These are phyloP conservation scores for Agrocybe chaxingu DNA, from an alignment of 768 basidiomycete genomes.

Conservation along the genomic window DNA sequence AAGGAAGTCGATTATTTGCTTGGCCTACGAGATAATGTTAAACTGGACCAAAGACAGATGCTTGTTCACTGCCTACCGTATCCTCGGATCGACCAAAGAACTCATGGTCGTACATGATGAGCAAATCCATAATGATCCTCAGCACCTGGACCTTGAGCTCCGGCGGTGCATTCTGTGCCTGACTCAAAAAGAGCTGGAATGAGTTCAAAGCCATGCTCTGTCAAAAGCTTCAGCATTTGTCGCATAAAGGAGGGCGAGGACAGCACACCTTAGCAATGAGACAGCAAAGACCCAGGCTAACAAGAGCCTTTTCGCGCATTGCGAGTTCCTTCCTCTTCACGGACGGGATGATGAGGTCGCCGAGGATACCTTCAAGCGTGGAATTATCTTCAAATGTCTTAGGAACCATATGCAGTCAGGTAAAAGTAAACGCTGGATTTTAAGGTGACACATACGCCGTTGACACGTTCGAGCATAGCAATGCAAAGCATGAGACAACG, in stretches of 20 bases:
- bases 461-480: conserved; percentile 86
- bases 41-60: background rate
- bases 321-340: conserved; percentile 84
- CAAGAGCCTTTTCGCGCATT: conserved; percentile 76
- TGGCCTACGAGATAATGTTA: conserved; percentile 23
- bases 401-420: conserved; percentile 30
- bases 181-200: conserved; percentile 80
- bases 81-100: conserved; percentile 56
- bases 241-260: background rate
- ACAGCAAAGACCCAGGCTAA: conserved; percentile 80
- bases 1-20: conserved; percentile 44
- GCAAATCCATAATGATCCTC: conserved; percentile 84
- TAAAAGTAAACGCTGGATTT: background rate
- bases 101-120: conserved; percentile 85
- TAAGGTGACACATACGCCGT: conserved; percentile 61
- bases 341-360: conserved; percentile 86
- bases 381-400: conserved; percentile 76
- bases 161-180: conserved; percentile 74
- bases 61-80: conserved; percentile 28
- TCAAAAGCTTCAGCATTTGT: background rate
- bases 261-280: conserved; percentile 68
- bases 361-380: conserved; percentile 75
- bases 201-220: conserved; percentile 61
- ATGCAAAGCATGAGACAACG: conserved; percentile 82
- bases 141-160: conserved; percentile 76